Percentiles rank a stretch among this genome's conserved stretches.
These are phyloP conservation scores for Saraca asoca DNA, from an alignment of 331 rosid genomes.

Conservation along the genomic window DNA sequence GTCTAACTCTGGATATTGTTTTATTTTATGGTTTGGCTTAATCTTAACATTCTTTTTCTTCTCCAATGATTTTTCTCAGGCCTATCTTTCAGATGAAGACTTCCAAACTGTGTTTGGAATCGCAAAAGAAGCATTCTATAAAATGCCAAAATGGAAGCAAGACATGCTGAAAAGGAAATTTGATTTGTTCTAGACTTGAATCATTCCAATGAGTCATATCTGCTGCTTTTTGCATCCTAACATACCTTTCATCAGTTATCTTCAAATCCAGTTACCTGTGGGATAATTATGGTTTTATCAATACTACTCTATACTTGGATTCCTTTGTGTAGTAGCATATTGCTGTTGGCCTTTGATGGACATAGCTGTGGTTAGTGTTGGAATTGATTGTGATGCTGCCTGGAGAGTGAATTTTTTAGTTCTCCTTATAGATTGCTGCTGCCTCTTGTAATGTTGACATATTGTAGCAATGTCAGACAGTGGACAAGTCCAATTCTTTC, in stretches of 20 bases:
- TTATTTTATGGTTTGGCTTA: constrained; percentile 7
- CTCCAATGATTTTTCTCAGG: constrained; percentile 47
- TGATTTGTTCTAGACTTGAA: constrained; percentile 68
- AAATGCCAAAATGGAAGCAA: constrained; percentile 95
- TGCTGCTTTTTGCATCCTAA: constrained; percentile 44
- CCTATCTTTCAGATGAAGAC: constrained; percentile 83
- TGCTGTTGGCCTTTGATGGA: constrained; percentile 49
- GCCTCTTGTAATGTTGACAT: constrained; percentile 55
- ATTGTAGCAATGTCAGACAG: constrained; percentile 53
- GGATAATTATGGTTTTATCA: constrained; percentile 58
- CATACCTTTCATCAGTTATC: constrained; percentile 43
- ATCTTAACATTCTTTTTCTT: constrained; percentile 29
- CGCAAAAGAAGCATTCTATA: constrained; percentile 70
- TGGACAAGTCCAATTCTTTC: constrained; percentile 66
- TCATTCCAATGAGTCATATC: constrained; percentile 31
- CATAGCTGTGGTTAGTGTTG: constrained; percentile 51
- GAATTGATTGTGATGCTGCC: constrained; percentile 68
- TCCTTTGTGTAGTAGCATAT: constrained; percentile 44
- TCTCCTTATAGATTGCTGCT: constrained; percentile 44
- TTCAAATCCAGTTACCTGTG: constrained; percentile 41
- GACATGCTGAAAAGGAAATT: constrained; percentile 90
- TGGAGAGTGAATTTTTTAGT: constrained; percentile 63
- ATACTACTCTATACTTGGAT: constrained; percentile 49
- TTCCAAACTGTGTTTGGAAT: constrained; percentile 67
- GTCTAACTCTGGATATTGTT: constrained; percentile 35